Percentiles rank a stretch among this genome's conserved stretches.
These are phyloP conservation scores for Paraglomus occultum DNA, from an alignment of 192 early-diverging fungal species.

Conservation along the genomic window DNA sequence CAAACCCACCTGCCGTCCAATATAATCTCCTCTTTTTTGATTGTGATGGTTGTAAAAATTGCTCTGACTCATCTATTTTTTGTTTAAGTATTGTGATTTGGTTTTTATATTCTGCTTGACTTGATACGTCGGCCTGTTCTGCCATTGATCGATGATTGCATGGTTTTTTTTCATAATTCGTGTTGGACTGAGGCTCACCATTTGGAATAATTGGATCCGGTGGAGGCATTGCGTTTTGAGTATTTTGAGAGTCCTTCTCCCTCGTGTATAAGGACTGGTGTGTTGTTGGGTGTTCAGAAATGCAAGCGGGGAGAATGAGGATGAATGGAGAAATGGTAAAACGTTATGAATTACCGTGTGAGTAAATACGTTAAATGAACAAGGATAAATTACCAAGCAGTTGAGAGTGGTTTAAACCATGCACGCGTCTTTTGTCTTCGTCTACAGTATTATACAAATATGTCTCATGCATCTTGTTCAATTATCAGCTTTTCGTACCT, in stretches of 20 bases:
- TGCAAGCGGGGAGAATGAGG: too few relatives aligned
- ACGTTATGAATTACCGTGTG: too few relatives aligned
- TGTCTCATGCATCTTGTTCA: background rate
- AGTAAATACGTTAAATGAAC: too few relatives aligned
- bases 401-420: background rate
- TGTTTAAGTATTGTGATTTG: constrained; percentile 24
- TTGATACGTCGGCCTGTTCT: background rate
- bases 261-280: background rate
- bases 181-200: background rate
- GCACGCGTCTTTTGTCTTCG: background rate
- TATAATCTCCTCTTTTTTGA: constrained; percentile 19
- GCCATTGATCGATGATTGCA: background rate
- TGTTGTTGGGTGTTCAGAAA: too few relatives aligned
- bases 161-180: background rate
- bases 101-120: constrained; percentile 8
- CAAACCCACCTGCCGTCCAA: constrained; percentile 20
- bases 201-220: background rate
- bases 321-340: too few relatives aligned
- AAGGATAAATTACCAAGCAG: too few relatives aligned
- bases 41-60: constrained; percentile 2
- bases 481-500: constrained; percentile 3
- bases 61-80: constrained; percentile 19
- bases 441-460: background rate
- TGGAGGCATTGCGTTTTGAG: background rate
- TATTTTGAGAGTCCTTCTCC: background rate